Evolutionary conservation across 2,329 filamentous ascomycete species (phyloP), one percentile per base, ranked within the genome.

Genomic region (Cadophora luteo-olivacea): DNA sequence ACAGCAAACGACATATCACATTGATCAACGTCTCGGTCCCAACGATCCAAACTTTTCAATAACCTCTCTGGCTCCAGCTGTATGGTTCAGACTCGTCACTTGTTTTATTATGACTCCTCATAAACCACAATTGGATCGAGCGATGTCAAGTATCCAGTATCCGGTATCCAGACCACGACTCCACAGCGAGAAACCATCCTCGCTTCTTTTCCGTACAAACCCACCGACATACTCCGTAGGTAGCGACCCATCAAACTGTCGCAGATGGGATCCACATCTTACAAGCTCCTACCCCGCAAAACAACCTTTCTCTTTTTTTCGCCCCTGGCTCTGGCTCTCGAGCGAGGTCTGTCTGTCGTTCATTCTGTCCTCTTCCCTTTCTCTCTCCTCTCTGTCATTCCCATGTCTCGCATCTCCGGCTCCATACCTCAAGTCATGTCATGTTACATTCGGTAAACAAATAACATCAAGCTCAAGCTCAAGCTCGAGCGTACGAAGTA

Each of bases 221-320:
- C 12, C 12, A 45, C 41, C 8, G 36, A 38, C 41, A n/a, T n/a
- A n/a, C n/a, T n/a, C n/a, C n/a, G n/a, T n/a, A n/a, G n/a, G 12
- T 5, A 49, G 5, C 45, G 45, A 49, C 45, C 19, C 45, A 49
- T 49, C 11, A 6, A 4, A n/a, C n/a, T 49, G 45, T 49, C 19
- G 22, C 45, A 29, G 29, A 29, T 29, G 45, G 45, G 45, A 49
- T 49, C 45, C 45, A 49, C 25, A 33, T 7, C 4, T n/a, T 55
- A 3, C 32, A 38, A 22, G 32, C 32, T 38, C 33, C 55, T 58
- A 58, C 55, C 55, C 55, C 55, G 55, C 55, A 58, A 58, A 58
- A 38, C 32, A 58, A 11, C 55, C 32, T 57, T 36, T 58, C 29
- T 38, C 12, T 24, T 29, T 24, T 29, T 36, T 2, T 11, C 51